A percentile compares a stretch with the other conserved stretches of the same genome.
Evolutionary conservation across 495 filamentous ascomycete genomes (phyloP).

Genomic region (Cercophora samala): DNA sequence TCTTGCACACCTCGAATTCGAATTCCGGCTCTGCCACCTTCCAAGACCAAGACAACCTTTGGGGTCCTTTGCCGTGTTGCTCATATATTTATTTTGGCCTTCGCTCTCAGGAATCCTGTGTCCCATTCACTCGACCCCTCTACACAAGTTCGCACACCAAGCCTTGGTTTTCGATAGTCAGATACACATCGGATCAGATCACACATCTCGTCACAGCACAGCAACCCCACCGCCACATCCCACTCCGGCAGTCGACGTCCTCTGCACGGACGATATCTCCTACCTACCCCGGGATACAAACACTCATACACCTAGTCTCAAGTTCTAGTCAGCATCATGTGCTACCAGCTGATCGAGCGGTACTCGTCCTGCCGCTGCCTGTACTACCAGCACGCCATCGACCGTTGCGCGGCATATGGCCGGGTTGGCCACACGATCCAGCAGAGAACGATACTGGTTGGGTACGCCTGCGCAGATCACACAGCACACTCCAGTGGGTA

Average conservation of each 20-base stretch:
- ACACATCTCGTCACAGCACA: constrained; percentile 12
- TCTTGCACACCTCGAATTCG: constrained; percentile 9
- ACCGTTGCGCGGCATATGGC: constrained; percentile 69
- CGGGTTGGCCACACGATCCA: constrained; percentile 66
- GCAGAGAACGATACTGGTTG: constrained; percentile 75
- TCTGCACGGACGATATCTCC: neutral
- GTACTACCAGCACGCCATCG: constrained; percentile 79
- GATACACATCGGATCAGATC: constrained; percentile 8
- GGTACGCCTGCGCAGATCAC: constrained; percentile 64
- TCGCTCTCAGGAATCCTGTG: constrained; percentile 14
- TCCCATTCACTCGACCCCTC: constrained; percentile 16
- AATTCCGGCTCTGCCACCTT: constrained; percentile 12
- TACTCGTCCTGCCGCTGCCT: constrained; percentile 81
- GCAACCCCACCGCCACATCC: constrained; percentile 8
- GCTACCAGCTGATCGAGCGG: constrained; percentile 70
- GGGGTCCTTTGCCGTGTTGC: constrained; percentile 13
- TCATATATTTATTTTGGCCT: constrained; percentile 27
- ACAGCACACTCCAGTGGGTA: constrained; percentile 19
- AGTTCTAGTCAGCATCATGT: constrained; percentile 51
- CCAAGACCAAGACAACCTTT: neutral
- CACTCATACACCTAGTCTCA: neutral
- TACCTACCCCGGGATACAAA: constrained; percentile 7
- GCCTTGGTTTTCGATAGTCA: neutral
- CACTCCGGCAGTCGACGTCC: constrained; percentile 8
- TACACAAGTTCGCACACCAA: constrained; percentile 9